Evolutionary conservation across 176 grass and related monocot species (phyloP), one percentile per base, ranked within the genome.

Genomic region (Paspalum vaginatum): DNA sequence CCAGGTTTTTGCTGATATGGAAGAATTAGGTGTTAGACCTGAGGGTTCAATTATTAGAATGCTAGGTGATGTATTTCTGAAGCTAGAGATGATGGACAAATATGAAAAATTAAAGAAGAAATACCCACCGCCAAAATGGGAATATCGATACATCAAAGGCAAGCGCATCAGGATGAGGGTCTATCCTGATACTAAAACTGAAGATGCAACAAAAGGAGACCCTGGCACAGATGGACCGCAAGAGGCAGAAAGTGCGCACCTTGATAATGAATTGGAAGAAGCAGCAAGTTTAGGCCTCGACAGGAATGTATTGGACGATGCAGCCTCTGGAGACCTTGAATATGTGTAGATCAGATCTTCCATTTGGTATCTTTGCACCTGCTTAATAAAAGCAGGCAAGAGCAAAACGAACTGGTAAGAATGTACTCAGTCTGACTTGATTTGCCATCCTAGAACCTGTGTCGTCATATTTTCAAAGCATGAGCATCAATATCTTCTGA

Each of bases 1-100:
- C 24, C 32, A 98, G 96, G 58, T 93, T 62, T 95, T 98, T 86
- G 96, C 92, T 85, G 96, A 98, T 87, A 98, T 98, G 92, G 92
- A 98, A 67, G 96, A 98, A 73, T 67, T 98, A 55, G 88, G 96
- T 15, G 68, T 98, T 62, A 94, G 88, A 66, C 96, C 96, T 79
- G 90, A 93, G 46, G 79, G 76, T 65, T 84, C 96, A 40, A 95
- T 98, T 72, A 65, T 98, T 59, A 91, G 72, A 61, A 99, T 95
- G 88, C 74, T 95, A 49, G 83, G 88, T n/a, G 88, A 91, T 56
- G 81, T 89, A 47, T 99, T 99, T 86, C 78, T 81, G 81, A 93
- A 91, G 79, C 73, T 99, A 72, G 89, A 79, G 50, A 99, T 99
- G 92, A 38, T 89, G 63, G 92, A 99, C 74, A 99, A 95, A 88